phyloP scores from a whole-genome alignment of 2,329 filamentous ascomycete genomes.

The Plenodomus lindquistii region DNA sequence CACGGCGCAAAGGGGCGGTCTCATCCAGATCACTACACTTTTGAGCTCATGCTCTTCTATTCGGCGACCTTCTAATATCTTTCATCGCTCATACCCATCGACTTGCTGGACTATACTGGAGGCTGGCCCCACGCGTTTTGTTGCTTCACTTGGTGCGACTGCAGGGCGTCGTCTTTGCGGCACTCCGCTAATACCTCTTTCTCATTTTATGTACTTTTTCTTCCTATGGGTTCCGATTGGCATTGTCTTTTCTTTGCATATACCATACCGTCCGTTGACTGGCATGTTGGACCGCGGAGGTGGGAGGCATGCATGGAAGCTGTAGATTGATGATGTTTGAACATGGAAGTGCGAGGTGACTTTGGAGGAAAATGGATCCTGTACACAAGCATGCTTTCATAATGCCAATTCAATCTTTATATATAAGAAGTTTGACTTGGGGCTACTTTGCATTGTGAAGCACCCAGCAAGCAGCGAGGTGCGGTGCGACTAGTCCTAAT shows the following conservation, averaged over 20 bases:
- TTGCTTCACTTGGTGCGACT: conserved; percentile 29
- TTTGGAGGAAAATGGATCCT: conserved; percentile 25
- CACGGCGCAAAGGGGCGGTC: conserved; percentile 42
- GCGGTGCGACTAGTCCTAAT: conserved; percentile 5
- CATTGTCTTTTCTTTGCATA: conserved; percentile 37
- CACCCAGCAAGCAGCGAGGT: neutral
- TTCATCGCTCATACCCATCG: conserved; percentile 43
- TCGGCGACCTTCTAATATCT: conserved; percentile 42
- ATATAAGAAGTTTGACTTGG: too few relatives aligned
- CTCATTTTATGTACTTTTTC: conserved; percentile 18
- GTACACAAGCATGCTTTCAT: conserved; percentile 21
- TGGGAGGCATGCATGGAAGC: conserved; percentile 16
- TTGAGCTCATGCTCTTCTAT: conserved; percentile 40
- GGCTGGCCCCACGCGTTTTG: conserved; percentile 45
- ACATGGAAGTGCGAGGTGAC: conserved; percentile 14
- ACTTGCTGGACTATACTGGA: conserved; percentile 38
- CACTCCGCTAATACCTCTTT: conserved; percentile 34
- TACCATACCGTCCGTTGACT: conserved; percentile 42
- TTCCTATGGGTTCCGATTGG: conserved; percentile 19
- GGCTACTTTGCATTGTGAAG: too few relatives aligned
- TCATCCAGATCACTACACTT: conserved; percentile 37
- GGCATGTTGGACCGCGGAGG: conserved; percentile 26
- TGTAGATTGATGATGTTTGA: conserved; percentile 26
- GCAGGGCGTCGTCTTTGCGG: conserved; percentile 21
- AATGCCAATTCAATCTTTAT: neutral